Conservation (phyloP, 1,139 yeast species). For the Debaryomyces sp. region DNA sequence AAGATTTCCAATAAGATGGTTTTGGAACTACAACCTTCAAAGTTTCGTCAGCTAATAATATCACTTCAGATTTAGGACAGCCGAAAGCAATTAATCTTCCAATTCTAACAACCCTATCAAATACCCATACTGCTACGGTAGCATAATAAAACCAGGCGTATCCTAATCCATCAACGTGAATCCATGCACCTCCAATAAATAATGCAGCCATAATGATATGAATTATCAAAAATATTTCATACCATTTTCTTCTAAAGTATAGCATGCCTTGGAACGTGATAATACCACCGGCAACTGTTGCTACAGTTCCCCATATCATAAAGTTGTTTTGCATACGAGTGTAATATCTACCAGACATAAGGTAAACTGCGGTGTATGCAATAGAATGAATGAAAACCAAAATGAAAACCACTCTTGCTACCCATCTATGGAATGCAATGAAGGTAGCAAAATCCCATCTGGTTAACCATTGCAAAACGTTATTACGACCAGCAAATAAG, state of each 20-base stretch:
- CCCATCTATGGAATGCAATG: conserved; percentile 62
- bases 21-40: conserved; percentile 43
- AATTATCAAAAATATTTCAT: conserved; percentile 63
- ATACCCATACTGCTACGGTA: conserved; percentile 44
- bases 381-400: conserved; percentile 43
- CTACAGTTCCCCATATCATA: conserved; percentile 54
- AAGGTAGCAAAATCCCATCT: conserved; percentile 64
- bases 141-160: conserved; percentile 33
- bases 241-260: conserved; percentile 54
- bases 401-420: conserved; percentile 49
- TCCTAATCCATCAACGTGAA: conserved; percentile 46
- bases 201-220: conserved; percentile 62
- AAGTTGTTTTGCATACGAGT: conserved; percentile 32
- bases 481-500: conserved; percentile 64
- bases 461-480: conserved; percentile 56
- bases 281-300: conserved; percentile 38
- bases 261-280: conserved; percentile 52
- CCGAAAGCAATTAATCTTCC: conserved; percentile 39
- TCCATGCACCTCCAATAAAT: conserved; percentile 62
- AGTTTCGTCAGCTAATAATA: conserved; percentile 40
- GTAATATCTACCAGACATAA: neutral
- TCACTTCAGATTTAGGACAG: conserved; percentile 36
- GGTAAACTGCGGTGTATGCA: conserved; percentile 28
- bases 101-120: conserved; percentile 45
- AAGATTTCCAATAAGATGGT: conserved; percentile 42